phyloP scores from a whole-genome alignment of 352 stramenopile species.

The Pythium monospermum region DNA sequence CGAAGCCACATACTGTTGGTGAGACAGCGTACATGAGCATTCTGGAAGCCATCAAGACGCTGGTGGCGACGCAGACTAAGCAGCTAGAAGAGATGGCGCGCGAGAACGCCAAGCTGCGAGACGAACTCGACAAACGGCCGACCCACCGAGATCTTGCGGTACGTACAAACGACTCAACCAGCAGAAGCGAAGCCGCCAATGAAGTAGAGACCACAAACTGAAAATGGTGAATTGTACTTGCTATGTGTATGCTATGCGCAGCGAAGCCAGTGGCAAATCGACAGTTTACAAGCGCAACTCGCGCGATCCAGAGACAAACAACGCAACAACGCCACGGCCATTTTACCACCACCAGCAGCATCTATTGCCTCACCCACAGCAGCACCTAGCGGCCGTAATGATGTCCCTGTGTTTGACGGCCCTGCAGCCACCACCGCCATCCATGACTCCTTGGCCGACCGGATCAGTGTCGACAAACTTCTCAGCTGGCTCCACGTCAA shows the following conservation, averaged over 20 bases:
- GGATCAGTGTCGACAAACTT: conserved; percentile 29
- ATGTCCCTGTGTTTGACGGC: conserved; percentile 15
- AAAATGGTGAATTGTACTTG: not conserved
- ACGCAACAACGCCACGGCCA: too few species aligned
- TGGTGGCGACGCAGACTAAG: conserved; percentile 16
- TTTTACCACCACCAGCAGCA: too few species aligned
- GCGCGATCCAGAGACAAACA: conserved; percentile 4
- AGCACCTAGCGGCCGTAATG: too few species aligned
- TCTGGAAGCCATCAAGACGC: conserved; percentile 6
- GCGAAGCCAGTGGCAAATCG: conserved; percentile 19
- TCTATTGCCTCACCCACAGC: too few species aligned
- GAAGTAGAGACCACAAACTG: too few species aligned
- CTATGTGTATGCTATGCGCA: not conserved
- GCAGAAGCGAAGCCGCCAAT: too few species aligned
- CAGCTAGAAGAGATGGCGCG: conserved; percentile 12
- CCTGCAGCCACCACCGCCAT: too few species aligned
- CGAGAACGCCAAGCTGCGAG: conserved; percentile 25
- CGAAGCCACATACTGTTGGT: too few species aligned
- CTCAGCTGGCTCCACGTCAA: conserved; percentile 28
- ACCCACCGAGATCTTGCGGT: conserved; percentile 21
- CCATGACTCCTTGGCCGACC: conserved; percentile 15
- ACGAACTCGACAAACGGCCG: conserved; percentile 17
- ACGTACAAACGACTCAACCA: too few species aligned
- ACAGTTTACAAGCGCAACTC: conserved; percentile 11
- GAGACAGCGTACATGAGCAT: too few species aligned